Evolutionary conservation across 305 asterid species (phyloP).

Genomic region (Plantago coronopus): DNA sequence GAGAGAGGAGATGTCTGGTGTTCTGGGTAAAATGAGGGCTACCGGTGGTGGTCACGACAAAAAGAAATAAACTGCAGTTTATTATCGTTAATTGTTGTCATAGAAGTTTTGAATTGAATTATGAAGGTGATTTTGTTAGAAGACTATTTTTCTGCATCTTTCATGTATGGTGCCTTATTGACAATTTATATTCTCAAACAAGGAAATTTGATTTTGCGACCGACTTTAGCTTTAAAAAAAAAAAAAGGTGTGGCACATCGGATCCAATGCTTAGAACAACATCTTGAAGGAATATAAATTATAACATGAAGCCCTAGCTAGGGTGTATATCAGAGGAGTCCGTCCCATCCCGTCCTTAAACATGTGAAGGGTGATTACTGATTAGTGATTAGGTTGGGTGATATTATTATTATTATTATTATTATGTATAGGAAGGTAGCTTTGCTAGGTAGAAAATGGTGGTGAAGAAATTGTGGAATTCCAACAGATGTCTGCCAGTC

Average conservation of each 20-base stretch:
- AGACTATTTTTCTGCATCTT: neutral
- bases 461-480: too few species aligned
- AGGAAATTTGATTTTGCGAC: neutral
- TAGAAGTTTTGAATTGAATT: conserved; percentile 20
- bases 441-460: too few species aligned
- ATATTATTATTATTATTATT: too few species aligned
- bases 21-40: conserved; percentile 69
- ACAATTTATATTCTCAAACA: neutral
- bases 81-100: neutral
- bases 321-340: too few species aligned
- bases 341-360: too few species aligned
- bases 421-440: too few species aligned
- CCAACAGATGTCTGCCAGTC: conserved; percentile 1
- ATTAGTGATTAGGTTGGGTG: too few species aligned
- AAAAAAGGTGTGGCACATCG: too few species aligned
- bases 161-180: neutral
- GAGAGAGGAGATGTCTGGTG: conserved; percentile 67
- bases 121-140: conserved; percentile 13
- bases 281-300: too few species aligned
- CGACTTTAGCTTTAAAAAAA: neutral
- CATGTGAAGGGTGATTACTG: too few species aligned
- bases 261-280: too few species aligned
- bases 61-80: conserved; percentile 46
- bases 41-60: conserved; percentile 64
- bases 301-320: too few species aligned